Evolutionary conservation across 1,139 yeast genomes (phyloP), one percentile per base, ranked within the genome.

Genomic region (Yamadazyma mexicana): DNA sequence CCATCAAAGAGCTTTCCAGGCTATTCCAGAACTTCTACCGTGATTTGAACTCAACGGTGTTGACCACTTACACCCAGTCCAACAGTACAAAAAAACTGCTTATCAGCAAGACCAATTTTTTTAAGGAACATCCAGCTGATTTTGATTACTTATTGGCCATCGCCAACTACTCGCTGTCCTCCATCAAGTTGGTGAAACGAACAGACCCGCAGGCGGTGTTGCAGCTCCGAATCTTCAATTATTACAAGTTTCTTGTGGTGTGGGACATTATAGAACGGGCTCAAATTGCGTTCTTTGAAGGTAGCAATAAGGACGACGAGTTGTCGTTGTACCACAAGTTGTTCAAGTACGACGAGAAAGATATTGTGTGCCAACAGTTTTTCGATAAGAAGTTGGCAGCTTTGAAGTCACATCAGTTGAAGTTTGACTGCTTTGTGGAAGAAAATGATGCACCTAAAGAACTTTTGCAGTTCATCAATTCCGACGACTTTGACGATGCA

Each of bases 121-220:
- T 71, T 49, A 57, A 53, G 36, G 46, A 46, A 4, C 51, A 67
- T 42, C 69, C 72, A 2, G 54, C 56, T 33, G 47, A 54, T 4
- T 71, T 62, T 45, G 77, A 71, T 48, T 71, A 71, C 48, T 49
- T 71, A 33, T 52, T 69, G 40, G 76, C 76, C 24, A 70, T 71
- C n/a, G 69, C 75, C 28, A 68, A 66, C 49, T 70, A 69, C 48
- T 62, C 68, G 31, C 48, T 67, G 2, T 59, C 68, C 1, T 61
- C 73, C n/a, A 62, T 68, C 24, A 68, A 68, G 48, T 51, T 70
- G 26, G 61, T 63, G 24, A 66, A 63, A 43, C 53, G 77, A 31
- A 48, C 63, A 14, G 77, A 71, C 45, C 51, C 56, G 6, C 59
- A 59, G 24, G 76, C 77, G 6, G 47, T 62, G 14, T 48, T 52